phyloP scores from a whole-genome alignment of 106 monocot species.

The Posidonia australis region DNA sequence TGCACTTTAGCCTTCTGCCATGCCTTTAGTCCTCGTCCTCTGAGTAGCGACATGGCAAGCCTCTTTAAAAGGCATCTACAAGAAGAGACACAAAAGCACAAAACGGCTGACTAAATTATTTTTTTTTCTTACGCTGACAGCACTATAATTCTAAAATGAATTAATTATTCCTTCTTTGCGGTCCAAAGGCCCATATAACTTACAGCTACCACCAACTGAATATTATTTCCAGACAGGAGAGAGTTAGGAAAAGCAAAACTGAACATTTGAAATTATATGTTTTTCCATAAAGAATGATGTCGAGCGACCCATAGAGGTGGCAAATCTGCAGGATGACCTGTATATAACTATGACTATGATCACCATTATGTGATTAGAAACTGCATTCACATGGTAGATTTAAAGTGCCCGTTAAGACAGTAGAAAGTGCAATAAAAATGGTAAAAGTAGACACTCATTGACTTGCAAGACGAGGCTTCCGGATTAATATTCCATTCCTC shows the following conservation, averaged over 20 bases:
- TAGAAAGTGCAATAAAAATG: background rate
- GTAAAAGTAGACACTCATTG: background rate
- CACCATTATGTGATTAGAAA: no score
- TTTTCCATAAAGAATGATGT: no score
- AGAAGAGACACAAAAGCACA: background rate
- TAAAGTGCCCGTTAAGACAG: background rate
- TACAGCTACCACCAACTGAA: no score
- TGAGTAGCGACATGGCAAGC: conserved; percentile 98
- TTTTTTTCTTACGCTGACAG: background rate
- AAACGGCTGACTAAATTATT: background rate
- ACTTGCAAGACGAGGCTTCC: conserved; percentile 99
- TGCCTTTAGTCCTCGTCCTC: conserved; percentile 70
- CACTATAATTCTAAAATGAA: background rate
- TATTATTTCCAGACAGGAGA: no score
- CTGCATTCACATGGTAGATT: background rate
- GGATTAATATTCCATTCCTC: conserved; percentile 97
- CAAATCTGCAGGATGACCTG: no score
- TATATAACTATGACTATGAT: no score
- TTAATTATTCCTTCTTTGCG: background rate
- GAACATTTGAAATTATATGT: no score
- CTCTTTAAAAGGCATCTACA: conserved; percentile 90
- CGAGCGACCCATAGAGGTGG: no score
- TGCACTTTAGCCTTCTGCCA: conserved; percentile 60
- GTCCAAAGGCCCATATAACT: no score
- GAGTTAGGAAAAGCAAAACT: no score